A percentile compares a stretch with the other conserved stretches of the same genome.
Evolutionary conservation across 225 moss, liverwort and hornwort species (phyloP).

Genomic region (Pleurozium schreberi): DNA sequence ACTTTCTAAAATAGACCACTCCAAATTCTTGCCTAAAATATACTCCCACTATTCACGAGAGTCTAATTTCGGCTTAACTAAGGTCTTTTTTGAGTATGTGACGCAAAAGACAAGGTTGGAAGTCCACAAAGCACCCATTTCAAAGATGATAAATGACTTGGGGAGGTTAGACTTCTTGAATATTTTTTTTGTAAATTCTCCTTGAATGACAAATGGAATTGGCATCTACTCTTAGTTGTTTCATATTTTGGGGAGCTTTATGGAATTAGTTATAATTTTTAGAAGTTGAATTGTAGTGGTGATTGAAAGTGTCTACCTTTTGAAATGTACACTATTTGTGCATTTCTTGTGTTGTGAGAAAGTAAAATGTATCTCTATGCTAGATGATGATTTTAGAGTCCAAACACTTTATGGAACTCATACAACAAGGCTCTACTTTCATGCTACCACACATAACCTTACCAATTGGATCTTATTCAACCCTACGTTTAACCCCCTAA

Average conservation of each 20-base stretch:
- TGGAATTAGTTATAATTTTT: neutral
- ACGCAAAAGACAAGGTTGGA: neutral
- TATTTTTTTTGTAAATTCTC: accelerated
- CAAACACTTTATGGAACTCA: accelerated
- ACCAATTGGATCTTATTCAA: no score
- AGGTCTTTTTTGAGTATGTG: accelerated
- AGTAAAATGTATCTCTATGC: neutral
- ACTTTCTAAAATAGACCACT: no score
- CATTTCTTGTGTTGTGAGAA: neutral
- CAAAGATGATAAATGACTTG: neutral
- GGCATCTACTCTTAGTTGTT: accelerated
- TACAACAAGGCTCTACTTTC: no score
- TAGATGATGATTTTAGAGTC: neutral
- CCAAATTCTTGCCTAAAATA: no score
- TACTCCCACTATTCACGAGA: no score
- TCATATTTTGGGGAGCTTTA: neutral
- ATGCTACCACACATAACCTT: no score
- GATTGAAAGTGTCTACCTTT: accelerated
- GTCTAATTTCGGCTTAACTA: no score
- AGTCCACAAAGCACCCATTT: accelerated
- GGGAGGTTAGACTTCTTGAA: neutral
- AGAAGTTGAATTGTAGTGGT: neutral
- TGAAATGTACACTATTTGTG: neutral
- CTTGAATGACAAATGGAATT: neutral
- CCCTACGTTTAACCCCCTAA: no score